Percentiles rank a stretch among this genome's conserved stretches.
These are phyloP conservation scores for Talaromyces albobiverticillius DNA, from an alignment of 2,329 filamentous ascomycete species.

Conservation along the genomic window DNA sequence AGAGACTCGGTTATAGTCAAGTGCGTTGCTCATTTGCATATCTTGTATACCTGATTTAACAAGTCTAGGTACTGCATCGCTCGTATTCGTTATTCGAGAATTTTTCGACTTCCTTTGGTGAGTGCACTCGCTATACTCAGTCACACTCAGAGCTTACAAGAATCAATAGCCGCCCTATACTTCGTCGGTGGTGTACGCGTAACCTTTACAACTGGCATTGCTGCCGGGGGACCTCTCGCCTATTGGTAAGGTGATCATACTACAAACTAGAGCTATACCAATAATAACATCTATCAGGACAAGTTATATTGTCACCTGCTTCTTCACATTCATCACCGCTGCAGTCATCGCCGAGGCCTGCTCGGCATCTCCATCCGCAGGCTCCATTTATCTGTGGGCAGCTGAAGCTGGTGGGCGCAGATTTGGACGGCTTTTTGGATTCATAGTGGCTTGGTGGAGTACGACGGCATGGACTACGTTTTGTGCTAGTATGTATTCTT, in stretches of 20 bases:
- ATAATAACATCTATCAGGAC: slow-evolving; percentile 40
- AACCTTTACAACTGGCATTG: slow-evolving; percentile 60
- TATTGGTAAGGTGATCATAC: slow-evolving; percentile 49
- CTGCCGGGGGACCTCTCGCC: slow-evolving; percentile 59
- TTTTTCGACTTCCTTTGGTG: too few species aligned
- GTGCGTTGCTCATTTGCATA: too few species aligned
- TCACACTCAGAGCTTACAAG: background rate
- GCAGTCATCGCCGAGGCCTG: slow-evolving; percentile 60
- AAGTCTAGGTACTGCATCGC: too few species aligned
- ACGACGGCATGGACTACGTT: slow-evolving; percentile 62
- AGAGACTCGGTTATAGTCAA: too few species aligned
- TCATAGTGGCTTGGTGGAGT: slow-evolving; percentile 61
- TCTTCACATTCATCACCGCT: slow-evolving; percentile 61
- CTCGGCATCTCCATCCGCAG: slow-evolving; percentile 57
- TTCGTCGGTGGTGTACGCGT: slow-evolving; percentile 60
- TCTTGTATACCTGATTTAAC: too few species aligned
- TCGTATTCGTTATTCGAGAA: too few species aligned
- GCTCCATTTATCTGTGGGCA: slow-evolving; percentile 60
- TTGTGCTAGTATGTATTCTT: slow-evolving; percentile 46
- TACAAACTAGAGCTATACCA: too few species aligned
- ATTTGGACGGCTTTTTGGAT: slow-evolving; percentile 56
- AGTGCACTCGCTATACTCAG: background rate
- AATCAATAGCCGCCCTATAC: slow-evolving; percentile 53
- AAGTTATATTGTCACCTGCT: slow-evolving; percentile 57
- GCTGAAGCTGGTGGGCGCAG: slow-evolving; percentile 57